phyloP scores from a whole-genome alignment of 345 rosid species.

The Melaleuca alternifolia region DNA sequence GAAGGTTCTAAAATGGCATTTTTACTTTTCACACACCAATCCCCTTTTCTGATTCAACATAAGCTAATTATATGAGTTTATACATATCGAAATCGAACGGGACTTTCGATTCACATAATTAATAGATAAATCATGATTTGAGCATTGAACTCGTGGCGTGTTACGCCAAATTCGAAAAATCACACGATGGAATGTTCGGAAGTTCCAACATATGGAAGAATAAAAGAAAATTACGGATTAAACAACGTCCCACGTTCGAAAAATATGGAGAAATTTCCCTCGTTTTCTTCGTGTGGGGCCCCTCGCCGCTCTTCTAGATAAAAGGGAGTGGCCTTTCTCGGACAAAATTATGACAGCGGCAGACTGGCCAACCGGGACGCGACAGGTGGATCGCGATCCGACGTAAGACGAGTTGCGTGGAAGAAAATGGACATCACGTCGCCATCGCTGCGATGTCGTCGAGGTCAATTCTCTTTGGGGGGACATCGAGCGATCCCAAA shows the following conservation, averaged over 20 bases:
- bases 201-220: not conserved
- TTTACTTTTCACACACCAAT: too few species aligned
- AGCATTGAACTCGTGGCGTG: too few species aligned
- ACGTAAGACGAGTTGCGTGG: not conserved
- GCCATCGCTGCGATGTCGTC: not conserved
- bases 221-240: not conserved
- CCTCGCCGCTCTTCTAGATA: not conserved
- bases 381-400: not conserved
- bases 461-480: not conserved
- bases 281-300: not conserved
- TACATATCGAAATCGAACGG: too few species aligned
- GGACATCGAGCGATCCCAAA: not conserved
- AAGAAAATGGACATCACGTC: not conserved
- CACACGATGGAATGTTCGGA: not conserved
- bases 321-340: not conserved
- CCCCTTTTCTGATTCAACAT: too few species aligned
- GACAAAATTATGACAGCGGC: accelerated
- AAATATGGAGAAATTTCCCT: not conserved
- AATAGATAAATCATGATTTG: too few species aligned
- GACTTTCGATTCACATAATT: too few species aligned
- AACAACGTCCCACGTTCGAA: too few species aligned
- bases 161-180: not conserved
- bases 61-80: too few species aligned
- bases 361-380: not conserved
- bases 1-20: too few species aligned